Percentiles rank a stretch among this genome's conserved stretches.
Evolutionary conservation across 805 yeast species (phyloP).

Genomic region (Saturnispora serradocipensis): DNA sequence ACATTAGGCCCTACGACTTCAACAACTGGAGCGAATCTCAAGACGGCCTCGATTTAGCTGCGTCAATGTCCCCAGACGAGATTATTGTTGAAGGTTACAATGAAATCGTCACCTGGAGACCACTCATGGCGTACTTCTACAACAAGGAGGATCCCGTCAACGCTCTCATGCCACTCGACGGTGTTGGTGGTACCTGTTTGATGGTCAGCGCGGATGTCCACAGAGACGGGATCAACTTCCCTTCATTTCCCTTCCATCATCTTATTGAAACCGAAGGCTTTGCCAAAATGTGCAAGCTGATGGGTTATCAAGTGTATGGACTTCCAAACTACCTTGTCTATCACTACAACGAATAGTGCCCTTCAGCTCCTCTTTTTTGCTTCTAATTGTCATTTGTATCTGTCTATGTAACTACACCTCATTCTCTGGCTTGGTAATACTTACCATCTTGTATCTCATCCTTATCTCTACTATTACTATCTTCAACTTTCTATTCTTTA

Average conservation of each 20-base stretch:
- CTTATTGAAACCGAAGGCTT: constrained; percentile 97
- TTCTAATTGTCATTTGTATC: background rate
- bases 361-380: background rate
- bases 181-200: constrained; percentile 97
- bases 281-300: constrained; percentile 94
- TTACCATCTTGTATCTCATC: background rate
- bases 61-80: constrained; percentile 71
- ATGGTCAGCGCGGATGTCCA: constrained; percentile 96
- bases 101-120: constrained; percentile 89
- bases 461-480: background rate
- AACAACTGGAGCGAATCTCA: constrained; percentile 92
- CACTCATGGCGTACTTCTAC: constrained; percentile 85
- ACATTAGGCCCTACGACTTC: constrained; percentile 84
- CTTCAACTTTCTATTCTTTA: background rate
- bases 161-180: constrained; percentile 68
- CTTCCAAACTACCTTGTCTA: constrained; percentile 90
- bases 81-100: constrained; percentile 91
- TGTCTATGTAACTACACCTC: background rate
- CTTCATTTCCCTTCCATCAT: constrained; percentile 95
- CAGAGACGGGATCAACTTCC: constrained; percentile 99
- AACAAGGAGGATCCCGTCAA: constrained; percentile 60
- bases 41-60: constrained; percentile 69
- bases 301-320: constrained; percentile 87
- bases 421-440: background rate
- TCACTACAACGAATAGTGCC: constrained; percentile 68